Conservation (phyloP, 257 asterid species). For the Solanum rostratum region DNA sequence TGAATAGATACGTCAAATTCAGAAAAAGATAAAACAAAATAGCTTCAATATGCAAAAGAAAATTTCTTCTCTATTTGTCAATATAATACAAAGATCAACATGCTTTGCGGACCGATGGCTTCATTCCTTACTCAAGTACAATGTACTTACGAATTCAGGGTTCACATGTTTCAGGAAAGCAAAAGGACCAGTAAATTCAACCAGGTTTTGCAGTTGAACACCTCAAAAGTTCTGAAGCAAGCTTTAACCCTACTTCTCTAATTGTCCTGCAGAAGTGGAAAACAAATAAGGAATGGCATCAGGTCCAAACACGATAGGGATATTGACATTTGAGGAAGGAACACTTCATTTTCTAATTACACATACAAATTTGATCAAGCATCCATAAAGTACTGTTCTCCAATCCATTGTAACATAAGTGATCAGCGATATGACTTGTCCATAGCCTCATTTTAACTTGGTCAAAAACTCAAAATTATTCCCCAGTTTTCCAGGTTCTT, state of each 20-base stretch:
- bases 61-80: slow-evolving; percentile 2
- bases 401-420: background rate
- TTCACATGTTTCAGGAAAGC: slow-evolving; percentile 21
- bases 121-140: slow-evolving; percentile 39
- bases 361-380: background rate
- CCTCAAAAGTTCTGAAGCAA: slow-evolving; percentile 8
- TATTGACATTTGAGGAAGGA: background rate
- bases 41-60: slow-evolving; percentile 4
- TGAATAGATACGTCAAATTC: background rate
- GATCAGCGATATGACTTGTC: background rate
- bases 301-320: background rate
- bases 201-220: background rate
- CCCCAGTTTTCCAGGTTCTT: background rate
- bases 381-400: background rate
- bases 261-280: slow-evolving; percentile 10
- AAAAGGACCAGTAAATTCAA: slow-evolving; percentile 17
- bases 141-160: slow-evolving; percentile 10
- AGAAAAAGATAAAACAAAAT: background rate
- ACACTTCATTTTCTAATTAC: background rate
- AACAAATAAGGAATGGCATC: background rate
- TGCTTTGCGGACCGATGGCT: slow-evolving; percentile 57
- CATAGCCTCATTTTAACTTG: background rate
- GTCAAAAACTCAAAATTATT: background rate
- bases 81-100: slow-evolving; percentile 22
- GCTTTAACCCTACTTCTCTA: slow-evolving; percentile 10